Evolutionary conservation across 176 grass and related monocot species (phyloP).

Genomic region (Phoenix roebelenii): DNA sequence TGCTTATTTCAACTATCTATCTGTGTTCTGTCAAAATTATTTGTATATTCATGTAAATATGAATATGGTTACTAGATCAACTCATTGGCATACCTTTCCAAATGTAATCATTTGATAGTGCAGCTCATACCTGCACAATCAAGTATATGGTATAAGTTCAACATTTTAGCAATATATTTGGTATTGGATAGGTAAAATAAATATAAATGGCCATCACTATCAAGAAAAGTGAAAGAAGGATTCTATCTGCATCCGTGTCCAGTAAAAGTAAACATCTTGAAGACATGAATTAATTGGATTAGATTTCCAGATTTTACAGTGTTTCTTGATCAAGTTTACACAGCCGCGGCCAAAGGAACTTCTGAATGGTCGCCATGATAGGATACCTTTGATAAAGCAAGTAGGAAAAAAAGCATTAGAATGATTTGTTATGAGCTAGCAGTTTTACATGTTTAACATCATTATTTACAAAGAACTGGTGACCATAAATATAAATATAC

Average conservation of each 20-base stretch:
- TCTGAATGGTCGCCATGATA: slow-evolving; percentile 73
- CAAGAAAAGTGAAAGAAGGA: too few species aligned
- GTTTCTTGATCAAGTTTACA: slow-evolving; percentile 94
- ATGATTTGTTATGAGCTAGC: slow-evolving; percentile 6
- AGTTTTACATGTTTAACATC: slow-evolving; percentile 7
- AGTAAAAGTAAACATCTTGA: too few species aligned
- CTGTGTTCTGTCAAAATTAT: too few species aligned
- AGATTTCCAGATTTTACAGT: slow-evolving; percentile 48
- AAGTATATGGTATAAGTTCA: too few species aligned
- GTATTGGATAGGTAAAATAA: too few species aligned
- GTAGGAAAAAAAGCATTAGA: slow-evolving; percentile 15
- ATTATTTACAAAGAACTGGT: slow-evolving; percentile 8
- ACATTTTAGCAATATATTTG: too few species aligned
- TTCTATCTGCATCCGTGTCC: too few species aligned
- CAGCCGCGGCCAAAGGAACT: slow-evolving; percentile 92
- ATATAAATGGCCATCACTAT: too few species aligned
- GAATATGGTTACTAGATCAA: too few species aligned
- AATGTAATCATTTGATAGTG: slow-evolving; percentile 99
- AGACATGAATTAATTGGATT: slow-evolving; percentile 1
- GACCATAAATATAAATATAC: slow-evolving; percentile 30
- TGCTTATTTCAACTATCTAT: too few species aligned
- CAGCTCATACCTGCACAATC: slow-evolving; percentile 77
- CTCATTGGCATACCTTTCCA: slow-evolving; percentile 57
- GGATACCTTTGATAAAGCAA: slow-evolving; percentile 59
- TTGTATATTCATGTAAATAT: too few species aligned